Base-by-base conservation (phyloP, 768 basidiomycete genomes). In the Harrya chromipes region DNA sequence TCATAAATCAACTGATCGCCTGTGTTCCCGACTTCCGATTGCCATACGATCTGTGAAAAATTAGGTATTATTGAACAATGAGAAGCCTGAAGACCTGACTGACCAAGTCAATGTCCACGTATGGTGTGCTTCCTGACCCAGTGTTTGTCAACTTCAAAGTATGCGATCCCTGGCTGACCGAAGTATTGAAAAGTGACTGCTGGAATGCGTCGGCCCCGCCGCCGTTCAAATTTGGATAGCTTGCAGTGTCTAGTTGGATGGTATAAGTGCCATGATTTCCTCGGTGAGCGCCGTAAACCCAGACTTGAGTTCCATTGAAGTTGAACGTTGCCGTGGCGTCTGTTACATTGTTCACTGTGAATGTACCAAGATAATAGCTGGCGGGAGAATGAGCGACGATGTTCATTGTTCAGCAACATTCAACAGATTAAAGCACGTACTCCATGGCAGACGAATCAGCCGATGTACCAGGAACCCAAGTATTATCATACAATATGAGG, bases 201-300 rank as follows among this genome's bases (percentile, higher is more conserved):
- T 78, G 76, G 53, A 74, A 81, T n/a, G 59, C 17, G 31, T 55
- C 39, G 39, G 57, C 59, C 27, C 42, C 44, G 8, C 50, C 37
- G 9, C 75, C 77, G 46, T 68, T 67, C 19, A 52, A 46, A 26
- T 51, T 41, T 13, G 64, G 48, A 40, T 61, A 72, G 27, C 50
- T 51, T 10, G 41, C 55, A 23, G 63, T 48, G 60, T 82, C 79
- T 1, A 81, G 59, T 27, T 63, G 60, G 36, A 81, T 69, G 29
- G 66, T 64, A 54, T 72, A 82, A 11, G 46, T 56, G 0, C 80
- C 78, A 55, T 80, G 76, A 46, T 78, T 77, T 8, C 47, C 33
- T 19, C 79, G 70, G 47, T 77, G 75, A 2, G 78, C 72, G 9
- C 81, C 81, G 48, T 72, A 81, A 12, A 82, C 59, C 64, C 72